phyloP scores from a whole-genome alignment of 2,329 filamentous ascomycete species.

The Rhynchosporium graminicola region DNA sequence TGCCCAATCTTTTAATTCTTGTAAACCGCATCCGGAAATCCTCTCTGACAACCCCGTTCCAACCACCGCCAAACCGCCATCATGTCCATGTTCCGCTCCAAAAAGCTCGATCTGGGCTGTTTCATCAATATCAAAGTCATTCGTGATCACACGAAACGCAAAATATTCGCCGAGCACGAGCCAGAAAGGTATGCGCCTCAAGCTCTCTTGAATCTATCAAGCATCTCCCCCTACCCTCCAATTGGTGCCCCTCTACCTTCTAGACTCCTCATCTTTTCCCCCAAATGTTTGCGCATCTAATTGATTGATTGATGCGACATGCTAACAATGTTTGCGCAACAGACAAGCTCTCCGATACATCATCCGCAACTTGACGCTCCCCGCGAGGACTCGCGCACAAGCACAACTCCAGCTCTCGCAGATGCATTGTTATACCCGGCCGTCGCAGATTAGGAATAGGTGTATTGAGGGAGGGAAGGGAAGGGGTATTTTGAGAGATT shows the following conservation, averaged over 20 bases:
- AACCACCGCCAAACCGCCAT: conserved; percentile 40
- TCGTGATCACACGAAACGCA: conserved; percentile 95
- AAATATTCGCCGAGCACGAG: conserved; percentile 84
- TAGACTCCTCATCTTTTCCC: neutral
- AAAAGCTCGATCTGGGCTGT: conserved; percentile 85
- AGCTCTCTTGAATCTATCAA: too few relatives aligned
- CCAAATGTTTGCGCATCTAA: neutral
- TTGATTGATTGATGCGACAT: neutral
- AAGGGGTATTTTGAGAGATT: conserved; percentile 87
- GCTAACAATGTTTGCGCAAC: conserved; percentile 20
- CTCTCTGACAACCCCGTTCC: neutral
- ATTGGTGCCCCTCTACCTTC: neutral
- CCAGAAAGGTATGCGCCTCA: conserved; percentile 64
- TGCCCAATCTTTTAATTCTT: neutral
- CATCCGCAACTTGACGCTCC: conserved; percentile 87
- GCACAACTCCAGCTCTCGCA: conserved; percentile 90
- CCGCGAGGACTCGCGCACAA: conserved; percentile 79
- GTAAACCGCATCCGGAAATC: neutral
- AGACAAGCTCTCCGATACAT: conserved; percentile 94
- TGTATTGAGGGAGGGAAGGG: conserved; percentile 91
- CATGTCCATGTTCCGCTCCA: conserved; percentile 85
- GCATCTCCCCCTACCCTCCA: neutral
- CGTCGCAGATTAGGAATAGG: conserved; percentile 91
- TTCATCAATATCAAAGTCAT: conserved; percentile 85
- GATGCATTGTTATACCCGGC: conserved; percentile 94